Evolutionary conservation across 148 eudicot species (phyloP).

Genomic region (Rhododendron kiyosumense): DNA sequence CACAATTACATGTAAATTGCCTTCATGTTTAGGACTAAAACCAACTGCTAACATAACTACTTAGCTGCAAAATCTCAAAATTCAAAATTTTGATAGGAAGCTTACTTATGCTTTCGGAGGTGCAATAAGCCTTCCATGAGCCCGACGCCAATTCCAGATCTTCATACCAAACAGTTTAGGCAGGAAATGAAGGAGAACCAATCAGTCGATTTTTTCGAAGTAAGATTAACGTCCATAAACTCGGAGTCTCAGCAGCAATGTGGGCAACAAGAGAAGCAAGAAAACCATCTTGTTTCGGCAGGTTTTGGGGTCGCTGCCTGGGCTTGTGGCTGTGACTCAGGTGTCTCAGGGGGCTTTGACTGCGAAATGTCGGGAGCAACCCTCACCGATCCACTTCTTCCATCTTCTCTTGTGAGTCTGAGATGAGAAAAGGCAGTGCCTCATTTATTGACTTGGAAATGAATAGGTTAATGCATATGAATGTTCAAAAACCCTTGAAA

Average conservation of each 20-base stretch:
- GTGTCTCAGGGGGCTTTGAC: not conserved
- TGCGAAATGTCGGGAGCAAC: not conserved
- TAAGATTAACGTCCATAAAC: not conserved
- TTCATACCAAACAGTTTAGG: not conserved
- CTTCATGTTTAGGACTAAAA: not conserved
- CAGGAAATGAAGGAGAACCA: not conserved
- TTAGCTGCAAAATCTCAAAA: not conserved
- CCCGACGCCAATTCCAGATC: not conserved
- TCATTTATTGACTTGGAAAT: not conserved
- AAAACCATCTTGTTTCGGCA: conserved; percentile 17
- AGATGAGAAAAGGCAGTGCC: not conserved
- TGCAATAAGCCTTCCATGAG: not conserved
- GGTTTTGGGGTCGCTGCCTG: not conserved
- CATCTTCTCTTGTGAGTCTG: conserved; percentile 32
- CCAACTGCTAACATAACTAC: not conserved
- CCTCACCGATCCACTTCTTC: conserved; percentile 8
- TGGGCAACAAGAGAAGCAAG: conserved; percentile 28
- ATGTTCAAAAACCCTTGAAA: not conserved
- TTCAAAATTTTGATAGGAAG: not conserved
- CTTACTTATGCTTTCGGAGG: not conserved
- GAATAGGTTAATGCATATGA: not conserved
- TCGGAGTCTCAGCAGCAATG: conserved; percentile 17
- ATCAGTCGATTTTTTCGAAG: not conserved
- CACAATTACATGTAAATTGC: not conserved
- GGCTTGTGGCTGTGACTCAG: conserved; percentile 11